Conservation (phyloP, 2,329 filamentous ascomycete species). For the Dactylellina drechsleri region DNA sequence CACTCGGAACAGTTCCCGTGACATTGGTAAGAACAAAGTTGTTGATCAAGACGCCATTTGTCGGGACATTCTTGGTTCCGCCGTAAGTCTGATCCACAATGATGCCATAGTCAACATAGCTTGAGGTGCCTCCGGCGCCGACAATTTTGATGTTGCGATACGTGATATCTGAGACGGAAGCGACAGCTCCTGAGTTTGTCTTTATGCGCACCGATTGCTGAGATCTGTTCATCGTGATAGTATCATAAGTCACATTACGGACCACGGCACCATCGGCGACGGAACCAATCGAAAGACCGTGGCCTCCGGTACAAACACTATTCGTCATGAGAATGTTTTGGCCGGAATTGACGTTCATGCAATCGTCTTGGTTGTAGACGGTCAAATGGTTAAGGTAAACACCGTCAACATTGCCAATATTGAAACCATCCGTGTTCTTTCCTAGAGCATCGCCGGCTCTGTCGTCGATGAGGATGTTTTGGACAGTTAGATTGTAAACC, state of each 20-base stretch:
- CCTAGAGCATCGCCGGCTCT: too few species aligned
- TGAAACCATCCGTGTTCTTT: conserved; percentile 71
- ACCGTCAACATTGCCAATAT: conserved; percentile 66
- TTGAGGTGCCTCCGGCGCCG: conserved; percentile 59
- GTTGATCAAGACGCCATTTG: conserved; percentile 65
- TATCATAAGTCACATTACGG: background rate
- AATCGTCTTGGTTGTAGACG: conserved; percentile 72
- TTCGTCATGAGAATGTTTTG: conserved; percentile 65
- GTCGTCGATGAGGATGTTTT: too few species aligned
- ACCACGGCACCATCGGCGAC: conserved; percentile 63
- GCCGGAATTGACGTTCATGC: conserved; percentile 69
- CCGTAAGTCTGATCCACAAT: conserved; percentile 70
- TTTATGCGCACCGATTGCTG: conserved; percentile 59
- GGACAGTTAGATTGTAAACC: background rate
- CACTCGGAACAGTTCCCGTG: conserved; percentile 61
- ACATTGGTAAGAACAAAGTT: conserved; percentile 63
- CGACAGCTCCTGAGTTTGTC: conserved; percentile 65
- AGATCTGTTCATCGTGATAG: conserved; percentile 65
- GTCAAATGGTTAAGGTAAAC: conserved; percentile 67
- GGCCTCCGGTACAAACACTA: conserved; percentile 64
- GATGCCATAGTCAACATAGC: conserved; percentile 68
- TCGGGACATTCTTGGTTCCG: conserved; percentile 60
- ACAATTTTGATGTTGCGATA: conserved; percentile 65
- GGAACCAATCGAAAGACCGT: conserved; percentile 64
- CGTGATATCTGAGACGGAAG: conserved; percentile 66